Conservation (phyloP, 2,329 filamentous ascomycete genomes). For the Arthroderma uncinatum region DNA sequence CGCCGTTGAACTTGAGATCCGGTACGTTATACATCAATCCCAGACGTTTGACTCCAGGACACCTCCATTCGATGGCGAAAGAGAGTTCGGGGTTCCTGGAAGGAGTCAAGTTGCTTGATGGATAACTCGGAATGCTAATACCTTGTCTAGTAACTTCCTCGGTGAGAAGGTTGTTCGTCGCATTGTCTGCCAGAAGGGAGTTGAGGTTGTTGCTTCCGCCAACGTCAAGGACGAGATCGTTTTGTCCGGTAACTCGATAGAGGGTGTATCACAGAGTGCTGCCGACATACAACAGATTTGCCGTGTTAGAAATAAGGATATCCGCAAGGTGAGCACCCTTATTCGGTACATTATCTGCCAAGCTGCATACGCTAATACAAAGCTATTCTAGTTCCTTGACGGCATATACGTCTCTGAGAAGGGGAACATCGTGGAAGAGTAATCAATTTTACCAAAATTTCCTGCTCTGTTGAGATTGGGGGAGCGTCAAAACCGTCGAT, state of each 20-base stretch:
- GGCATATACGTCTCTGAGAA: conserved; percentile 99
- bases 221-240: conserved; percentile 96
- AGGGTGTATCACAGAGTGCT: conserved; percentile 93
- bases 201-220: conserved; percentile 81
- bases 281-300: conserved; percentile 99
- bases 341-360: background rate
- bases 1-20: conserved; percentile 87
- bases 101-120: too few species aligned
- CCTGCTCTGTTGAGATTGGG: background rate
- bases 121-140: background rate
- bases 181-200: conserved; percentile 78
- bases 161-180: conserved; percentile 98
- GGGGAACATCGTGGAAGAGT: conserved; percentile 64
- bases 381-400: conserved; percentile 72
- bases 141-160: conserved; percentile 73
- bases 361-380: background rate
- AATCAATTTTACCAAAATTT: background rate
- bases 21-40: conserved; percentile 46
- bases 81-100: background rate
- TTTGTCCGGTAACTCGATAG: conserved; percentile 85
- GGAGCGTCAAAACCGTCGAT: conserved; percentile 5
- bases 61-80: too few species aligned
- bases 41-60: background rate
- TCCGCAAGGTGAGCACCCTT: conserved; percentile 64
- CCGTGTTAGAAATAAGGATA: conserved; percentile 99